Base-by-base conservation (phyloP, 1,284 basidiomycete species). In the Pseudozyma thailandica region DNA sequence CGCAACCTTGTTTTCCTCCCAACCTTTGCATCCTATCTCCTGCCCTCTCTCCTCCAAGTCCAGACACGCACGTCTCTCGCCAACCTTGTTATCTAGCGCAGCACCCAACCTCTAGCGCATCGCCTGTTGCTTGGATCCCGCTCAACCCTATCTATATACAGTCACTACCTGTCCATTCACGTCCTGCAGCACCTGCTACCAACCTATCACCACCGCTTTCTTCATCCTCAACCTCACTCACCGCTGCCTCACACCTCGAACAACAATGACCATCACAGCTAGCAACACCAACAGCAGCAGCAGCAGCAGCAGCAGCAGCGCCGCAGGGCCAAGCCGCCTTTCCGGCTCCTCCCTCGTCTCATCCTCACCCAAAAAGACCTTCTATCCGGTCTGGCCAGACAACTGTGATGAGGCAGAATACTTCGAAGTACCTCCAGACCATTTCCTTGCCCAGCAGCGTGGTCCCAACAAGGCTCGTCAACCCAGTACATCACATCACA, bases 361-460 rank as follows among this genome's bases (percentile, higher is more conserved):
- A 35, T 48, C 43, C 20, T 57, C 59, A 1, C 50, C 55, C 26
- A 53, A 41, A 45, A 66, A 63, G 55, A 47, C 70, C 12, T 55
- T 68, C 52, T 68, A 68, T 27, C 70, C 70, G 0, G 47, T 52
- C n/a, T 72, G 70, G 70, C 63, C 70, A 39, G 56, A 72, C 13
- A 33, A 63, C 2, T 55, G 63, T 39, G 70, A 72, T 25, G 63
- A 72, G 37, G 70, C 70, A 33, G 63, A 68, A 37, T 77, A 75
- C 66, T 73, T 60, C 35, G 71, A 77, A 54, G 60, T 74, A 5
- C 76, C 76, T 20, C 66, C 76, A 12, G 65, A 74, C 52, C 76
- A 78, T 30, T 78, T 78, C 50, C 50, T 78, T 21, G 76, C 76
- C 9, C 75, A 76, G 49, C 74, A 76, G 31, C 51, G 66, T 25